Evolutionary conservation across 176 grass and related monocot species (phyloP).

Genomic region (Triticum turgidum): DNA sequence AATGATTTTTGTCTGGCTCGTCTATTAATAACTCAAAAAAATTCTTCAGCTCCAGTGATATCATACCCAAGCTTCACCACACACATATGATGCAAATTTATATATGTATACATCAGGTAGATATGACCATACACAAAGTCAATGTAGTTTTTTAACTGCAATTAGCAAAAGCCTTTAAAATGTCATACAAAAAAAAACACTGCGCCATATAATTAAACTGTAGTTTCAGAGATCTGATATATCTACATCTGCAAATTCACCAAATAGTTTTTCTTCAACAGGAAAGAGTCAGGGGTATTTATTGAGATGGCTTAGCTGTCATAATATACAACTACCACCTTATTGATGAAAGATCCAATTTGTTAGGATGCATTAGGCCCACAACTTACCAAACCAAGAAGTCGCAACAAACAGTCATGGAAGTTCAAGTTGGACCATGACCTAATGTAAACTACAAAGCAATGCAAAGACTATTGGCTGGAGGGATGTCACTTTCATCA

Average conservation of each 20-base stretch:
- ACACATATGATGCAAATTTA: background rate
- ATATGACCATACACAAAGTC: constrained; percentile 2
- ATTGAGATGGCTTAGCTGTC: constrained; percentile 13
- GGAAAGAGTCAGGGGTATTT: background rate
- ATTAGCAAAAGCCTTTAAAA: background rate
- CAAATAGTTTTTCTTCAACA: background rate
- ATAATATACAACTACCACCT: constrained; percentile 9
- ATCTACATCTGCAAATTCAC: constrained; percentile 19
- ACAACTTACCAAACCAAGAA: constrained; percentile 26
- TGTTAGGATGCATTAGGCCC: constrained; percentile 25
- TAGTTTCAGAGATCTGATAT: background rate
- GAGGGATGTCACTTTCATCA: constrained; percentile 37
- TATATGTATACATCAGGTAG: background rate
- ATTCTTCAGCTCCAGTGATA: background rate
- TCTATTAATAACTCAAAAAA: background rate
- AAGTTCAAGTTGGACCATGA: constrained; percentile 36
- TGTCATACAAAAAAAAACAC: background rate
- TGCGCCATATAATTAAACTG: background rate
- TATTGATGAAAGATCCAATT: constrained; percentile 23
- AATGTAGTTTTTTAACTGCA: constrained; percentile 1
- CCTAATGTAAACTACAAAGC: constrained; percentile 30
- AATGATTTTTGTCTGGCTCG: background rate
- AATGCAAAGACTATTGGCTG: constrained; percentile 27
- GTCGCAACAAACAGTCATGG: constrained; percentile 29
- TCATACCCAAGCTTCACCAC: background rate